Evolutionary conservation across 306 rosid species (phyloP).

Genomic region (Cucurbita moschata): DNA sequence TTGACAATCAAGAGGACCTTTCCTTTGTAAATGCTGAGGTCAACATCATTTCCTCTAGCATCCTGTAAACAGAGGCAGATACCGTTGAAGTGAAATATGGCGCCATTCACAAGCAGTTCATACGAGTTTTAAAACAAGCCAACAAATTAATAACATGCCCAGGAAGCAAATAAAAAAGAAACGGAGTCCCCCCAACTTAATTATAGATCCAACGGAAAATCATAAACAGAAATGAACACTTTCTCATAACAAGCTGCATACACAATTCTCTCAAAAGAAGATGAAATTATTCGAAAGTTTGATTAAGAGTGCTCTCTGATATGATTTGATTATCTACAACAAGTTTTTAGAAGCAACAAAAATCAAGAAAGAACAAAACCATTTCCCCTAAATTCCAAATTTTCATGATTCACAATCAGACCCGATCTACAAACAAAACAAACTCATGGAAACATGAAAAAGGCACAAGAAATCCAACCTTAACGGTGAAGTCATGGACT

Average conservation of each 20-base stretch:
- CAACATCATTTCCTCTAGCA: slow-evolving; percentile 74
- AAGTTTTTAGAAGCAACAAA: neutral
- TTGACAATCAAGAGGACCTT: slow-evolving; percentile 81
- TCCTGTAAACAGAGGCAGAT: slow-evolving; percentile 38
- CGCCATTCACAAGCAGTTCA: neutral
- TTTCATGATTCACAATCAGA: neutral
- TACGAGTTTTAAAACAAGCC: neutral
- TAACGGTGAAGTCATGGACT: slow-evolving; percentile 45
- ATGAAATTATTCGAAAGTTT: neutral
- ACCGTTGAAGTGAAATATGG: neutral
- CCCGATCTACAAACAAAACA: neutral
- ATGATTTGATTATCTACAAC: neutral
- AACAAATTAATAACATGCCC: neutral
- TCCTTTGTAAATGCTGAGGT: slow-evolving; percentile 77
- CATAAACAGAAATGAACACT: neutral
- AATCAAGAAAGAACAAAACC: neutral
- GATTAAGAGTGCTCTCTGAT: neutral
- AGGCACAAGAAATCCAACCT: slow-evolving; percentile 14
- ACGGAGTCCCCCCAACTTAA: neutral
- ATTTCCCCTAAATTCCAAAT: neutral
- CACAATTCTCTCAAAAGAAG: neutral
- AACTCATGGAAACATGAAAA: neutral
- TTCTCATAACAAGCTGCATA: neutral
- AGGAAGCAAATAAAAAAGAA: neutral
- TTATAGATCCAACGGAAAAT: neutral